Base-by-base conservation (phyloP, 805 yeast genomes). In the Nematodospora valgi region DNA sequence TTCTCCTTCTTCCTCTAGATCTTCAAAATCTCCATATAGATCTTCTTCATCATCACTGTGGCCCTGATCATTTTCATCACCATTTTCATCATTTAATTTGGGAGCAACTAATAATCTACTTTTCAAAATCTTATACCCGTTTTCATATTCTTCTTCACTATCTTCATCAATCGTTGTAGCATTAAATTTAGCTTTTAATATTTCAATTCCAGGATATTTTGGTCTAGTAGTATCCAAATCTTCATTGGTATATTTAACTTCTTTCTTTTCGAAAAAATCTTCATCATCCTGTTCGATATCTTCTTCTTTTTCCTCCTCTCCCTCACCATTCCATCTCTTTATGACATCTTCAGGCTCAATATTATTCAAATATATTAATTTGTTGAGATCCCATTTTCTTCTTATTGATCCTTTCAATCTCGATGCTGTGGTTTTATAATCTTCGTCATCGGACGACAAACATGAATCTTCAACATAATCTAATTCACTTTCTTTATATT, bases 301-400 rank as follows among this genome's bases (percentile, higher is more conserved):
- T 14, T 63, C 71, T 18, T 58, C 59, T n/a, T 59, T 49, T 48
- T 68, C 59, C 5, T 60, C 63, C 4, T 65, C 69, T 3, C 62
- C 68, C 7, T 64, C 67, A n/a, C 73, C 68, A 45, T 59, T 76
- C 94, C 94, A 86, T 58, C 89, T 74, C 26, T 64, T 65, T 30
- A 86, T 66, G 22, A 74, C 93, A 44, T 83, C 93, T 1, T 62
- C 68, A 0, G 97, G 89, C 9, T 78, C 76, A 27, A 87, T 69
- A 46, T 86, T 82, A 38, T 82, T 79, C 76, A 84, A 71, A 57
- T 93, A 91, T 4, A 93, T 64, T 37, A 91, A 63, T 51, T 84
- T 86, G 47, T 82, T 80, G 42, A 91, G 76, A 56, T 91, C 86
- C 89, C 94, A 86, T 39, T 65, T 59, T 69, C 75, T 48, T 62